A percentile compares a stretch with the other conserved stretches of the same genome.
Conservation (phyloP, 2,329 filamentous ascomycete species). For the Catunica adiposa region DNA sequence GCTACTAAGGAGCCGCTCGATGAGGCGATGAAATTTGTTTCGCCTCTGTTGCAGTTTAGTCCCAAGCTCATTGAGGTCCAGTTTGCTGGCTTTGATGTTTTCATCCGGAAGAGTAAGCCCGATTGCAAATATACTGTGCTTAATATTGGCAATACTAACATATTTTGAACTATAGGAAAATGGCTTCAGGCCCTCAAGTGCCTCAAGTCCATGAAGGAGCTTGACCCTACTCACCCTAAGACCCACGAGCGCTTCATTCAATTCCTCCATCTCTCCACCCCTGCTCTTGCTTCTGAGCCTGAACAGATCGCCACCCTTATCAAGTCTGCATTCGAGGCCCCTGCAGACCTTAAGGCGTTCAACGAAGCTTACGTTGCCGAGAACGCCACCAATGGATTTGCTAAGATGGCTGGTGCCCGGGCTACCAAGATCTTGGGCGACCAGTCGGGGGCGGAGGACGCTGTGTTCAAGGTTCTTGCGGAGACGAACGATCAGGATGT, state of each 20-base stretch:
- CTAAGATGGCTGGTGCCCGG: constrained; percentile 47
- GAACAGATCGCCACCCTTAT: constrained; percentile 53
- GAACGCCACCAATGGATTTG: constrained; percentile 43
- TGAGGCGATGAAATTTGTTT: constrained; percentile 75
- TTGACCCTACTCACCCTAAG: constrained; percentile 53
- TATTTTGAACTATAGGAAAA: constrained; percentile 43
- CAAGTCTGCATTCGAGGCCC: constrained; percentile 40
- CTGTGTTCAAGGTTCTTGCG: constrained; percentile 42
- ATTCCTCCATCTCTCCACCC: constrained; percentile 47
- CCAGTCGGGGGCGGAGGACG: constrained; percentile 40
- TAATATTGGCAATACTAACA: not conserved
- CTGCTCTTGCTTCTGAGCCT: constrained; percentile 41
- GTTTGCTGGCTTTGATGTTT: constrained; percentile 77
- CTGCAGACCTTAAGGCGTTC: constrained; percentile 37
- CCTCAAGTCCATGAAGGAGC: constrained; percentile 52
- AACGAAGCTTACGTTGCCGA: constrained; percentile 50
- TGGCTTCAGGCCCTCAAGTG: constrained; percentile 76
- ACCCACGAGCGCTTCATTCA: constrained; percentile 60
- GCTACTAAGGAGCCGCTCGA: constrained; percentile 68
- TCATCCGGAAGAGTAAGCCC: constrained; percentile 60
- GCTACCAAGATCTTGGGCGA: constrained; percentile 42
- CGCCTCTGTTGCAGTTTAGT: constrained; percentile 65
- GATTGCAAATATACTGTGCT: too few relatives aligned
- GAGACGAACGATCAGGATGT: constrained; percentile 36
- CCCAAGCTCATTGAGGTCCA: constrained; percentile 70